Base-by-base conservation (phyloP, 768 basidiomycete species). In the Brasilioporus rufonigricans region DNA sequence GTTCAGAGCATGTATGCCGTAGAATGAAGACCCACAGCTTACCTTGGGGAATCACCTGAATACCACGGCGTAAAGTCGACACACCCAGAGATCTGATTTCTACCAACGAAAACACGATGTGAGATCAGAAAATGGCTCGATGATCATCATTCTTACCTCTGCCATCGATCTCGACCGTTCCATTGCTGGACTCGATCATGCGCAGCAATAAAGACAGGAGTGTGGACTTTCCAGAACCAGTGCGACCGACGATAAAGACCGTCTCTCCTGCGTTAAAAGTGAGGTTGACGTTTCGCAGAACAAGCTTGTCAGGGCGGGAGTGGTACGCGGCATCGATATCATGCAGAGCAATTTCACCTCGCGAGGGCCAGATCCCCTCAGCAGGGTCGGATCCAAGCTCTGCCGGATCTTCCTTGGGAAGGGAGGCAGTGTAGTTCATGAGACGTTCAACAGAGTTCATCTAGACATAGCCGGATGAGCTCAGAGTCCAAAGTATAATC, bases 41-140 rank as follows among this genome's bases (percentile, higher is more conserved):
- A 61, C 69, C 66, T 54, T 69, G 67, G 6, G 67, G 67, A 24
- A 66, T 71, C 49, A 69, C 65, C 44, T 71, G 57, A 58, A 69
- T 60, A 29, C 62, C 65, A 23, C 64, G 62, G 32, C 65, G 65
- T 45, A 70, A 44, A 38, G 65, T 71, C 31, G 63, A 52, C 38
- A 69, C 64, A 6, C 86, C 91, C 55, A 95, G 80, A 0, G 89
- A 88, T 59, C 92, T 83, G 67, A 95, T 97, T 53, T 96, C 91
- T 67, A 85, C 83, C 1, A 91, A 71, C 81, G 13, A 40, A 33
- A 50, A 27, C 18, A 23, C n/a, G 10, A 16, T 77, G 54, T 61
- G 88, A 87, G 5, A 93, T 72, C 47, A 89, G 81, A 81, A 80
- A 45, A 79, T 73, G 79, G 89, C 35, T 47, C 10, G 5, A 21